A percentile compares a stretch with the other conserved stretches of the same genome.
Evolutionary conservation across 495 filamentous ascomycete species (phyloP).

Genomic region (Hyaloscypha finlandica): DNA sequence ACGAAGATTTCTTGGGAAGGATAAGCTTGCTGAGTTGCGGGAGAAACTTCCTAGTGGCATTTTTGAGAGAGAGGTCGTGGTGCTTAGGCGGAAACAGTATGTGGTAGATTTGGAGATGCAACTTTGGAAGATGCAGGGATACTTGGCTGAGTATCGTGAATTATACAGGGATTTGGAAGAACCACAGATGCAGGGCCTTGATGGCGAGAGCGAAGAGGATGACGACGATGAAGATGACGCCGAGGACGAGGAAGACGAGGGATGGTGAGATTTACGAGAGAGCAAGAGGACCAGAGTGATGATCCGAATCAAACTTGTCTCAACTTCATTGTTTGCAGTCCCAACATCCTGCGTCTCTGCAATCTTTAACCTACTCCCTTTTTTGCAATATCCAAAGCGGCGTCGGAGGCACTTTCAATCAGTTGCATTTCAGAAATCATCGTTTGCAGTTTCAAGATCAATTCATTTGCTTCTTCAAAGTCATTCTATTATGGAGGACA

Average conservation of each 20-base stretch:
- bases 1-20: slow-evolving; percentile 21
- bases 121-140: slow-evolving; percentile 72
- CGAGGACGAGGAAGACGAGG: slow-evolving; percentile 2
- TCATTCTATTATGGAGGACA: no score
- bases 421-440: no score
- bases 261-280: no score
- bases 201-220: not conserved
- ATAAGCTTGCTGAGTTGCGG: slow-evolving; percentile 24
- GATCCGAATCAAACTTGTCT: no score
- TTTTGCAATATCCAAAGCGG: no score
- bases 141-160: slow-evolving; percentile 39
- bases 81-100: slow-evolving; percentile 44
- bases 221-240: not conserved
- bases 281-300: no score
- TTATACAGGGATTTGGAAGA: not conserved
- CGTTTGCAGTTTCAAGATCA: no score
- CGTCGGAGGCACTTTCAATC: no score
- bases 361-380: no score
- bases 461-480: no score
- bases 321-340: no score
- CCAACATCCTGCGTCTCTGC: no score
- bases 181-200: not conserved
- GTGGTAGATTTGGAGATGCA: slow-evolving; percentile 54
- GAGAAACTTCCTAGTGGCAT: slow-evolving; percentile 30
- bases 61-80: slow-evolving; percentile 44